Evolutionary conservation across 805 yeast genomes (phyloP), one percentile per base, ranked within the genome.

Genomic region (Saturnispora saitoi): DNA sequence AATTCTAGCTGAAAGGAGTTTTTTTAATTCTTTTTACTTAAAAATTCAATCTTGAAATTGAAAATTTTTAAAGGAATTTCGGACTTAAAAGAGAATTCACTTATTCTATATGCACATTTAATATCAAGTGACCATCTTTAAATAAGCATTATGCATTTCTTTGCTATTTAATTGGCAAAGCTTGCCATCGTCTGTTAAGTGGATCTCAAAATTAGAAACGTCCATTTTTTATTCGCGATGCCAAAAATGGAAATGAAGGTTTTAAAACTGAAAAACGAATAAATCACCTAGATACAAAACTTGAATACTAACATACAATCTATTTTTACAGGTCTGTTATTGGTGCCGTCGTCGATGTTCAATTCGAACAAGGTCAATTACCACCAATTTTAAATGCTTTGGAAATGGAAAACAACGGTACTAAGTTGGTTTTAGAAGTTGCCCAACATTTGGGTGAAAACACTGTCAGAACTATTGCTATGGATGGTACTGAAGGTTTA

Each of bases 401-500:
- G 67, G 89, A 86, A 73, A 81, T 93, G 69, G 81, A 87, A 70
- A 72, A 78, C 59, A 90, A 89, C 65, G 72, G 72, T 59, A 24
- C 49, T 43, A 78, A 79, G 67, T 83, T 93, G 69, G 89, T 93
- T 60, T 82, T 93, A 67, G 99, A 93, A 79, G 99, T 93, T 64
- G 93, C 99, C 66, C 99, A 93, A 81, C 99, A 93, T 77, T 83
- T 93, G 74, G 99, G 99, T 81, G 98, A 93, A 81, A 89, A 89
- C 86, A 86, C 98, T 65, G 98, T 93, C 72, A 91, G 99, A 85
- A 85, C 99, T 71, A 93, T 93, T 85, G 98, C 99, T 70, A 93
- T 93, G 99, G 99, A 93, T 75, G 98, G 98, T 87, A 93, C 99
- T 64, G 98, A 91, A 76, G 99, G 99, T 88, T 83, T 93, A 68